Conservation (phyloP, 345 rosid genomes). For the Carallia brachiata region DNA sequence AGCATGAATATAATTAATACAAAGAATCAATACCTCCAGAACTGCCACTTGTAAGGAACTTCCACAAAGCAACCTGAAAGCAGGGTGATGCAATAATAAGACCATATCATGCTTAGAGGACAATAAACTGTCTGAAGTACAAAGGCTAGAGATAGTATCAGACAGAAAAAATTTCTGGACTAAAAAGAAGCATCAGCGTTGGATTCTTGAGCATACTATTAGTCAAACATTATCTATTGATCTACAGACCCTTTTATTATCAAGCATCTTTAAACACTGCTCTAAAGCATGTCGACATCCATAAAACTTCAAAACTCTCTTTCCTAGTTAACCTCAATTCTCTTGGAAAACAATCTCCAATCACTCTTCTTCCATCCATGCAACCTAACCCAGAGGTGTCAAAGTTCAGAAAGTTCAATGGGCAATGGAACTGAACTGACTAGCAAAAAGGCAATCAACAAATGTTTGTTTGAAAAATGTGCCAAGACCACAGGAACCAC, state of each 20-base stretch:
- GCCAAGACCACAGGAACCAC: not conserved
- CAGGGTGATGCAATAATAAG: not conserved
- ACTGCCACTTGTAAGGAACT: constrained; percentile 51
- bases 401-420: too few relatives aligned
- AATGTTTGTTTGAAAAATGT: not conserved
- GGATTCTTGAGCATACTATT: too few relatives aligned
- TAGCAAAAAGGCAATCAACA: constrained; percentile 3
- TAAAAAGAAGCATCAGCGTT: not conserved
- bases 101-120: constrained; percentile 6
- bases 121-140: not conserved
- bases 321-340: too few relatives aligned
- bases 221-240: too few relatives aligned
- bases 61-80: constrained; percentile 93
- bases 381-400: too few relatives aligned
- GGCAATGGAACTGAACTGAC: not conserved
- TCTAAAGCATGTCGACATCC: too few relatives aligned
- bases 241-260: too few relatives aligned
- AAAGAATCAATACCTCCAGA: constrained; percentile 47
- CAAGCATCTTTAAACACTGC: too few relatives aligned
- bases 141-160: not conserved
- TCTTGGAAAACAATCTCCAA: too few relatives aligned
- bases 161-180: not conserved
- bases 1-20: not conserved
- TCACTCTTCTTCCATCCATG: too few relatives aligned
- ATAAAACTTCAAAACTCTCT: too few relatives aligned